A percentile compares a stretch with the other conserved stretches of the same genome.
Evolutionary conservation across 202 grass and related monocot species (phyloP).

Genomic region (Thinopyrum obtusiflorum): DNA sequence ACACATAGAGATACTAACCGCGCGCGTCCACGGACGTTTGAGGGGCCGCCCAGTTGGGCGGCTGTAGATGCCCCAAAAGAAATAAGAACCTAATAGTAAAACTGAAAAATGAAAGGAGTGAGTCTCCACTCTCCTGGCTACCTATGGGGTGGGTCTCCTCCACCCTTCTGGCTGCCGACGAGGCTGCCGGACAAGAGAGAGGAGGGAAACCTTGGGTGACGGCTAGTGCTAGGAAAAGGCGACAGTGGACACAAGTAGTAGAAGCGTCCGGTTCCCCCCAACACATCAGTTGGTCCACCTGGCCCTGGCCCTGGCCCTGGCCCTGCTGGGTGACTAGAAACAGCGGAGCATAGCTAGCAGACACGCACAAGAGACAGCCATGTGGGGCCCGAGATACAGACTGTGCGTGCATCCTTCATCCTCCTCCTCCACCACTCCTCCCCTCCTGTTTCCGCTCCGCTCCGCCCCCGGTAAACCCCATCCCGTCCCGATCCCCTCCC

Average conservation of each 20-base stretch:
- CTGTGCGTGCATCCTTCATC: background rate
- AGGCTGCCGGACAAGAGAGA: too few species aligned
- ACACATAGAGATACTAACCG: too few species aligned
- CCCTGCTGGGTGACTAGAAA: background rate
- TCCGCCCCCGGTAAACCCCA: slow-evolving; percentile 59
- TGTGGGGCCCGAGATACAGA: background rate
- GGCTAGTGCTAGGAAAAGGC: too few species aligned
- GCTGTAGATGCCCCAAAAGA: too few species aligned
- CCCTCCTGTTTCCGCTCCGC: slow-evolving; percentile 50
- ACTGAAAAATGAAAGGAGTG: too few species aligned
- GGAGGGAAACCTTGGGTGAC: too few species aligned
- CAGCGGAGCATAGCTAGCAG: background rate
- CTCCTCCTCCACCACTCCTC: background rate
- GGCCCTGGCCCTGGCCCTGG: background rate
- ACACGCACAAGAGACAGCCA: background rate
- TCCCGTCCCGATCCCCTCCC: background rate
- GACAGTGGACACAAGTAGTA: background rate
- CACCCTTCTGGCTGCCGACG: too few species aligned
- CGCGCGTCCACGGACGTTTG: too few species aligned
- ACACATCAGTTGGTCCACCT: background rate
- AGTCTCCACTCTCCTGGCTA: too few species aligned
- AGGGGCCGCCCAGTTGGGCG: too few species aligned
- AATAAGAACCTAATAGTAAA: too few species aligned
- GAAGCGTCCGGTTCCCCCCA: background rate
- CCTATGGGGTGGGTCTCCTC: too few species aligned